phyloP scores from a whole-genome alignment of 2,329 filamentous ascomycete genomes.

The Samsoniella hepiali region DNA sequence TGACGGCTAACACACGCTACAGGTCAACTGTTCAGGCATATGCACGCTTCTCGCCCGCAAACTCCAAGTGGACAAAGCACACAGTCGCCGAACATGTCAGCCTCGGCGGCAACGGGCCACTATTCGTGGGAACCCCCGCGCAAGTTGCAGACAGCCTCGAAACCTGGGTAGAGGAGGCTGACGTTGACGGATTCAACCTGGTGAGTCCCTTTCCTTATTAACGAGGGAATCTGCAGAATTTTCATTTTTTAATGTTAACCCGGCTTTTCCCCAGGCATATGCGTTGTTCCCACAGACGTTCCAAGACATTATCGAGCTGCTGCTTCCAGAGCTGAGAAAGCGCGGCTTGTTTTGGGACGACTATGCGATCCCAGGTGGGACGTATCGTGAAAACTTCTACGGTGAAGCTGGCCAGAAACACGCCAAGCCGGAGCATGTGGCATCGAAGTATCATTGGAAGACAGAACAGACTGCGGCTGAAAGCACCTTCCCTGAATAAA shows the following conservation, averaged over 20 bases:
- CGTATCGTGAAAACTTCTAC: constrained; percentile 28
- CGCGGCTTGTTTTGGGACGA: constrained; percentile 56
- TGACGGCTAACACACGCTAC: neutral
- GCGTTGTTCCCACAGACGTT: constrained; percentile 55
- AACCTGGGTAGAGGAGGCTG: constrained; percentile 46
- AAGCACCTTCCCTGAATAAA: neutral
- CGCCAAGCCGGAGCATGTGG: constrained; percentile 38
- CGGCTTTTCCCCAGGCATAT: constrained; percentile 20
- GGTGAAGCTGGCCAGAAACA: constrained; percentile 1
- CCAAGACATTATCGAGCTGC: constrained; percentile 61
- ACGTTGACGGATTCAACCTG: constrained; percentile 55
- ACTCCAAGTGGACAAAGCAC: constrained; percentile 35
- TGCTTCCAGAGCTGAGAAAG: constrained; percentile 59
- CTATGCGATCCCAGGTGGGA: constrained; percentile 41
- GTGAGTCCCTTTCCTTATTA: neutral
- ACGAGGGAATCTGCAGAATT: neutral
- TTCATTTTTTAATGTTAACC: neutral
- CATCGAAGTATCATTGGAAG: constrained; percentile 39
- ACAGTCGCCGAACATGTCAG: constrained; percentile 32
- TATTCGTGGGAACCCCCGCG: constrained; percentile 30
- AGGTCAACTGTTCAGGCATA: constrained; percentile 46
- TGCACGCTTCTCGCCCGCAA: constrained; percentile 36
- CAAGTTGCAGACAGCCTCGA: constrained; percentile 34
- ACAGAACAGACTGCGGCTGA: constrained; percentile 20
- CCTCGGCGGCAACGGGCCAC: constrained; percentile 31